Percentiles rank a stretch among this genome's conserved stretches.
Conservation (phyloP, 129 eudicot genomes). For the Kitagawia praeruptora region DNA sequence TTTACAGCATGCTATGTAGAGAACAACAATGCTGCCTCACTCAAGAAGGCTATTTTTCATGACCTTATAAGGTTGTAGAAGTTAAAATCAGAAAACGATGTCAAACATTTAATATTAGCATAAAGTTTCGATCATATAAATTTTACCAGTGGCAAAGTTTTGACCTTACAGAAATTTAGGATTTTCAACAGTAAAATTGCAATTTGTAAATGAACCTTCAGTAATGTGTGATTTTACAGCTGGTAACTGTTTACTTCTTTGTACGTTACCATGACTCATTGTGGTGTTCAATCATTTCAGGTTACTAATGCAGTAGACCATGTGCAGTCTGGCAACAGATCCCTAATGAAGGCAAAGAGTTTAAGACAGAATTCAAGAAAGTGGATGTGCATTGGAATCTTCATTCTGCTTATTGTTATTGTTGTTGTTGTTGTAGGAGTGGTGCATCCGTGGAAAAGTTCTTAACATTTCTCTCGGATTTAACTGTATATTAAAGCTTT, state of each 20-base stretch:
- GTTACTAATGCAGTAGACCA: slow-evolving; percentile 92
- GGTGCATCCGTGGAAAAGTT: slow-evolving; percentile 77
- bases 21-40: not conserved
- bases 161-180: not conserved
- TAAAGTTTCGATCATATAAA: not conserved
- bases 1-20: not conserved
- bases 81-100: too few relatives aligned
- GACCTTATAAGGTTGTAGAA: not conserved
- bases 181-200: not conserved
- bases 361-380: slow-evolving; percentile 70
- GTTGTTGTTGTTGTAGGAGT: slow-evolving; percentile 72
- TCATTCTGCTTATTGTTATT: slow-evolving; percentile 65
- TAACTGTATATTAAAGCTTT: not conserved
- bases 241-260: not conserved
- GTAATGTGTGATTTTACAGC: not conserved
- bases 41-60: not conserved
- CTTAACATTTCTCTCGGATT: slow-evolving; percentile 20
- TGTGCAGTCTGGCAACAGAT: slow-evolving; percentile 76
- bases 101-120: not conserved
- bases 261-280: not conserved
- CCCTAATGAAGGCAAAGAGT: slow-evolving; percentile 73
- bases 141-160: not conserved
- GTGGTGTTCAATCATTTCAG: slow-evolving; percentile 24
- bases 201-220: not conserved
- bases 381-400: slow-evolving; percentile 90